Evolutionary conservation across 1,284 basidiomycete species (phyloP), one percentile per base, ranked within the genome.

Genomic region (Puccinia horiana): DNA sequence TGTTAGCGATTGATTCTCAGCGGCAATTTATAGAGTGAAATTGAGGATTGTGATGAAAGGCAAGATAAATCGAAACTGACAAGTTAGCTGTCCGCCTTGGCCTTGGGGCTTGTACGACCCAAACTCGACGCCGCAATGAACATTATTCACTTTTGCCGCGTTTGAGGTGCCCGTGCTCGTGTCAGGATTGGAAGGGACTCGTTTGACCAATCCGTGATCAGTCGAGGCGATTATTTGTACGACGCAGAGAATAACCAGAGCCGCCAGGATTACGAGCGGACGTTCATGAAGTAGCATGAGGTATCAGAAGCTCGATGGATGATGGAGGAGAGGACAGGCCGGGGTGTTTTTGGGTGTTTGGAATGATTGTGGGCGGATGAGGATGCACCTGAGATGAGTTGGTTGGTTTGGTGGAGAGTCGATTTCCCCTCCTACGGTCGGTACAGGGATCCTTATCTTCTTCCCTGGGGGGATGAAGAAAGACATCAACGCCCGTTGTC

Each of bases 111-210:
- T 35, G 20, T 65, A 65, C 2, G 63, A 65, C 6, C 18, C 37
- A n/a, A 65, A 65, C 63, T 65, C 63, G 37, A 40, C 23, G 18
- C 37, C 37, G 63, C 63, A 65, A 18, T 65, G 63, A 65, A 65
- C 16, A 42, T 65, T 65, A 2, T 63, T 26, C 29, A 37, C 35
- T 29, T 20, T 20, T 40, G 18, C 16, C 3, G 58, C 18, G 29
- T 6, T 6, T 40, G 35, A 32, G 37, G 37, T n/a, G 58, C 29
- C 1, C 20, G n/a, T 8, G 29, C 2, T 63, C n/a, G 23, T 18
- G 6, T 42, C 63, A 47, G 44, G 44, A 42, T 40, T 5, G 35
- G 37, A 8, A 42, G 32, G 16, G 32, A 65, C 63, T 20, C 63
- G 63, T 65, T 65, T 65, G 20, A 65, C 9, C 16, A 65, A 65